Evolutionary conservation across 2,329 filamentous ascomycete species (phyloP).

Genomic region (Aspergillus fischeri): DNA sequence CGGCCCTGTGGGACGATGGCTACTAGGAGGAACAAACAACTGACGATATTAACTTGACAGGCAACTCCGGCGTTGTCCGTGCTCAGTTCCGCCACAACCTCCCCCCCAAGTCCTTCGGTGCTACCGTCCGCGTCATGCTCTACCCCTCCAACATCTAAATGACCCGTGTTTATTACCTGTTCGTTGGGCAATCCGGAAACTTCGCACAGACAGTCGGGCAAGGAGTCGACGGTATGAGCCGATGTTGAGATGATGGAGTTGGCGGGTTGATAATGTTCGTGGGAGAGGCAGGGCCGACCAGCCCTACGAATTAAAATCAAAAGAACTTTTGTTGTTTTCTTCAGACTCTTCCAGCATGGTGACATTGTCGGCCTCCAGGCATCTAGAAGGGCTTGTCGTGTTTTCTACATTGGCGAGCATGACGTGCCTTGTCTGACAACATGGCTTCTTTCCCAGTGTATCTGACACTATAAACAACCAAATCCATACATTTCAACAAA

Average conservation of each 20-base stretch:
- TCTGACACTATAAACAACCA: constrained; percentile 32
- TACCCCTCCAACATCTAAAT: constrained; percentile 96
- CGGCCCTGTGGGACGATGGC: not conserved
- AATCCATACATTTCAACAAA: constrained; percentile 31
- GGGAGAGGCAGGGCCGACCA: constrained; percentile 36
- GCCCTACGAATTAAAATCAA: constrained; percentile 38
- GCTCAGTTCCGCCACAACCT: constrained; percentile 97
- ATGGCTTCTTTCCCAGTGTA: constrained; percentile 28
- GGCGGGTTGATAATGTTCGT: constrained; percentile 39
- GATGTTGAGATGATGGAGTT: constrained; percentile 38
- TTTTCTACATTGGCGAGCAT: constrained; percentile 18
- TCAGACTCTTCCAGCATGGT: constrained; percentile 21
- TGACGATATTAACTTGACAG: constrained; percentile 41
- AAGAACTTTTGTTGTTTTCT: constrained; percentile 25
- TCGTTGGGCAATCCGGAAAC: constrained; percentile 32
- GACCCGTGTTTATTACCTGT: constrained; percentile 28
- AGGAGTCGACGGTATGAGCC: constrained; percentile 37
- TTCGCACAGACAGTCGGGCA: constrained; percentile 35
- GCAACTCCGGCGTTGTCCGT: constrained; percentile 96
- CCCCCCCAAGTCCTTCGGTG: constrained; percentile 93
- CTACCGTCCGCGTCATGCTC: constrained; percentile 93
- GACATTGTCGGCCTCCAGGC: constrained; percentile 24
- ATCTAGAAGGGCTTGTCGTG: constrained; percentile 23
- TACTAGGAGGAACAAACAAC: constrained; percentile 2
- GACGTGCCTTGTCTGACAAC: constrained; percentile 26